Evolutionary conservation across 208 protist genomes (phyloP).

Genomic region (Leishmania turanica): DNA sequence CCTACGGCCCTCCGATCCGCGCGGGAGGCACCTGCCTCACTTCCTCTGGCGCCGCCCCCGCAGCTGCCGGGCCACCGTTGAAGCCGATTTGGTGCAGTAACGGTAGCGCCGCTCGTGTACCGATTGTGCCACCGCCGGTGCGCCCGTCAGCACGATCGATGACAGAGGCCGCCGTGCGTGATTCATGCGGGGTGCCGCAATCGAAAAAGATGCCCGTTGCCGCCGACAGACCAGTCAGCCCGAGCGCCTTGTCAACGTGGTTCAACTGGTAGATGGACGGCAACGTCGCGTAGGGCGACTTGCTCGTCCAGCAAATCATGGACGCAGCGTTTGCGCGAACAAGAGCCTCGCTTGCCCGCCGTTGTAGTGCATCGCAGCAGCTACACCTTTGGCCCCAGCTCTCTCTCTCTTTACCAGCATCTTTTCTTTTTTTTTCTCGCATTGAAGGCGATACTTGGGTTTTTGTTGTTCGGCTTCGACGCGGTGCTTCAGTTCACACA

Average conservation of each 20-base stretch:
- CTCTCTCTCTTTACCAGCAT: not conserved
- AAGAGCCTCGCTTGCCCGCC: not conserved
- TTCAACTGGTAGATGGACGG: not conserved
- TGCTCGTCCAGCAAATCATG: too few species aligned
- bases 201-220: not conserved
- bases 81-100: constrained; percentile 24
- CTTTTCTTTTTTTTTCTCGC: not conserved
- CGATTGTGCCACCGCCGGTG: constrained; percentile 24
- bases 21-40: not conserved
- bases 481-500: not conserved
- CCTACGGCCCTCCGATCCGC: not conserved
- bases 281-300: not conserved
- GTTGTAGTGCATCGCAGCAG: not conserved
- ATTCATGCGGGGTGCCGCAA: not conserved
- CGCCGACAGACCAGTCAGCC: not conserved
- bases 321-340: not conserved
- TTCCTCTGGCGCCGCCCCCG: not conserved
- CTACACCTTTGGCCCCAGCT: not conserved
- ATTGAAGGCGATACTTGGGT: not conserved
- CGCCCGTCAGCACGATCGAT: constrained; percentile 29
- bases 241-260: not conserved
- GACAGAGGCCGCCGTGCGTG: constrained; percentile 29
- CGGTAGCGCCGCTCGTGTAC: not conserved
- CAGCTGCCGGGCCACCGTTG: constrained; percentile 8
- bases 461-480: not conserved